Evolutionary conservation across 2,329 filamentous ascomycete genomes (phyloP).

Genomic region (Trichoderma sp.): DNA sequence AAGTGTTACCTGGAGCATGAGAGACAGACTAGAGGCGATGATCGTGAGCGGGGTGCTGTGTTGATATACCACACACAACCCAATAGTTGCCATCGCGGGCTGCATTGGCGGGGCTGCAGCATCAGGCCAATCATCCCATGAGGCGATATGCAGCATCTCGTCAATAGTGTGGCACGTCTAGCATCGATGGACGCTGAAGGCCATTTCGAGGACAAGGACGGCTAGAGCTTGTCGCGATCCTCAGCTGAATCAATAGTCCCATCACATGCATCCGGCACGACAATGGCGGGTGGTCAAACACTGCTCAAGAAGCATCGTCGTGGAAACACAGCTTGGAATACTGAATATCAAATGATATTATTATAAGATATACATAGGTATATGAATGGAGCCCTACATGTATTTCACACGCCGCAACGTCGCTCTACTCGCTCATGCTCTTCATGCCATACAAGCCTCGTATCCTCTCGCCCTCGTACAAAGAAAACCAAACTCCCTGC

Average conservation of each 20-base stretch:
- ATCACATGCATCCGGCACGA: slow-evolving; percentile 4
- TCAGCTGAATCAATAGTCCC: slow-evolving; percentile 16
- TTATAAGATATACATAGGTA: slow-evolving; percentile 10
- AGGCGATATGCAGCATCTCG: not conserved
- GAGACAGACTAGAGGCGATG: not conserved
- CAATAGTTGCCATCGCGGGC: slow-evolving; percentile 1
- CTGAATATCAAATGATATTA: not conserved
- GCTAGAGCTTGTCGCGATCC: not conserved
- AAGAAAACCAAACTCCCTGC: slow-evolving; percentile 27
- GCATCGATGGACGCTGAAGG: not conserved
- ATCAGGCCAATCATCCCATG: slow-evolving; percentile 17
- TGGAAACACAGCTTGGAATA: no score
- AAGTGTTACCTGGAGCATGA: rapidly evolving
- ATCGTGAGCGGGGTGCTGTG: not conserved
- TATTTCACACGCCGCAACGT: slow-evolving; percentile 14
- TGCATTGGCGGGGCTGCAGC: slow-evolving; percentile 11
- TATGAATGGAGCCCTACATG: slow-evolving; percentile 17
- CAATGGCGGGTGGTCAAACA: no score
- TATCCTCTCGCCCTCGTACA: slow-evolving; percentile 25
- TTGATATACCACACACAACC: no score
- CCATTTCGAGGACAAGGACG: not conserved
- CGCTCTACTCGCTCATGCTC: slow-evolving; percentile 24
- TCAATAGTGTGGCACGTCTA: not conserved
- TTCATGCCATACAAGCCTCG: slow-evolving; percentile 20
- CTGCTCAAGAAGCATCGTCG: no score